Base-by-base conservation (phyloP, 148 eudicot genomes). In the Cornus suecica region DNA sequence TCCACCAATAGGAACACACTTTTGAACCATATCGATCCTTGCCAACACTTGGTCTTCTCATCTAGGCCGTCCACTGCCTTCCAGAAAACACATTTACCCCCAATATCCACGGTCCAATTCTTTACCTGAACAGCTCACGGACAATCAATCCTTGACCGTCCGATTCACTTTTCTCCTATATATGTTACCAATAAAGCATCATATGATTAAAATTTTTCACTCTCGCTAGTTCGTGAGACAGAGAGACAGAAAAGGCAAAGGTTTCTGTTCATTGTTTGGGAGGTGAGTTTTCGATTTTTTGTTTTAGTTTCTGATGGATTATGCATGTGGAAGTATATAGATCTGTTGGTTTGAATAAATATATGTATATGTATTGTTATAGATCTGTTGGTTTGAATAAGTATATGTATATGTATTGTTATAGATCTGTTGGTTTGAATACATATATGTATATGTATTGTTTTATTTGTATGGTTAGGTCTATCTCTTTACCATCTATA, bases 21-120 rank as follows among this genome's bases (percentile, higher is more conserved):
- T 22, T 27, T 16, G 68, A 32, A 23, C 42, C 28, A 51, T 67
- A 56, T 13, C 79, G 75, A 86, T 90, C 94, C 91, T 42, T 10
- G 9, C n/a, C n/a, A 45, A 60, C 13, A 9, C 0, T 5, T 2
- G 16, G n/a, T 2, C 22, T 64, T 74, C 26, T 2, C 66, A 90
- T 90, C 91, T 30, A 0, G 70, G 51, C 87, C 91, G 84, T 86
- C 42, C 73, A 65, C 23, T 65, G 22, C 58, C 51, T 18, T 25
- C 4, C 32, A 85, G 86, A 80, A 86, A 88, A 77, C 90, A 90
- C 94, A 88, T 61, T 2, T 0, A 26, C 13, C 45, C 0, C 16
- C 42, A 77, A 58, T 60, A 0, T 0, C 0, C 9, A 58, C 85
- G 88, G 91, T 88, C 62, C 63, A 88, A 90, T 90, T 8, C 16